These are phyloP conservation scores for Parietichytrium sp. DNA, from an alignment of 108 stramenopile genomes.

Conservation along the genomic window DNA sequence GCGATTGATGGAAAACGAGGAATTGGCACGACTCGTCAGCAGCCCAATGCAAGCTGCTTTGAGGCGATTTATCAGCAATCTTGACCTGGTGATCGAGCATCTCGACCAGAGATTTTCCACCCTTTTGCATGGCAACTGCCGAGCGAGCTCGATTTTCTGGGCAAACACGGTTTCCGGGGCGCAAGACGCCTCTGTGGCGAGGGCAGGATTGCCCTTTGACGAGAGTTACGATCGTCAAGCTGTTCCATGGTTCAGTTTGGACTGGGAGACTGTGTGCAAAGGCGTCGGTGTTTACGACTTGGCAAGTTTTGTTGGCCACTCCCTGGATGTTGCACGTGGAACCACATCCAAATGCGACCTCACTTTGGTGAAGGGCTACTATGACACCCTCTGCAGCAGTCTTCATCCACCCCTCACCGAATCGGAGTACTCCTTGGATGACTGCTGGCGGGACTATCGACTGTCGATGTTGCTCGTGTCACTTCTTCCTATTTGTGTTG, in stretches of 20 bases:
- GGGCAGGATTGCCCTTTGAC: neutral
- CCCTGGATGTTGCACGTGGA: neutral
- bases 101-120: neutral
- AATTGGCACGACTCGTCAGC: neutral
- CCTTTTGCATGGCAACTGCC: neutral
- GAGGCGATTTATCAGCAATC: neutral
- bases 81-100: neutral
- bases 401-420: neutral
- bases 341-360: neutral
- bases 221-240: neutral
- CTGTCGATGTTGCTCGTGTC: neutral
- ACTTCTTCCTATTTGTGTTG: neutral
- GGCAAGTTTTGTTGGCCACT: neutral
- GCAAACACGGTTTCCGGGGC: neutral
- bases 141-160: neutral
- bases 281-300: neutral
- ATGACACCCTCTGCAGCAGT: neutral
- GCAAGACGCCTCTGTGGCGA: neutral
- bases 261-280: conserved; percentile 20
- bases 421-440: neutral
- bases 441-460: conserved; percentile 35
- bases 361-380: neutral
- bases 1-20: neutral
- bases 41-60: neutral
- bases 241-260: neutral